Conservation (phyloP, 257 asterid species). For the Solanum bulbocastanum region DNA sequence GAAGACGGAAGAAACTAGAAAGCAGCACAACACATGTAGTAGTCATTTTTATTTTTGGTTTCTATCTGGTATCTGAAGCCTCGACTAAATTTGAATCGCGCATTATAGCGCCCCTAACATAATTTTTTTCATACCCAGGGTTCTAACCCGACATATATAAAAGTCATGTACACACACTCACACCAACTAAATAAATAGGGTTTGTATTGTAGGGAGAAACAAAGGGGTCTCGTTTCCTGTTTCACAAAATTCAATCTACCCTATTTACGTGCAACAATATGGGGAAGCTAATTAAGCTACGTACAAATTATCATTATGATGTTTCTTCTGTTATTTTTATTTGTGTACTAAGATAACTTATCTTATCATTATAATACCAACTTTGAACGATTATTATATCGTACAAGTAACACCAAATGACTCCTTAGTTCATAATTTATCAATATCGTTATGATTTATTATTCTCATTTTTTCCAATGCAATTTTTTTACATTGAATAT, state of each 20-base stretch:
- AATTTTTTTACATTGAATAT: too few species aligned
- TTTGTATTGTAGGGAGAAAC: not conserved
- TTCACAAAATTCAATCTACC: not conserved
- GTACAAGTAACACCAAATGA: not conserved
- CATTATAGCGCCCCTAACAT: rapidly evolving
- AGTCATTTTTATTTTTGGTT: too few species aligned
- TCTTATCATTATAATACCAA: too few species aligned
- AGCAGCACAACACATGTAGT: not conserved
- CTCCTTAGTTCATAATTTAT: not conserved
- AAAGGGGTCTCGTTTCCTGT: not conserved
- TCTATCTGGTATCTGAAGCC: too few species aligned
- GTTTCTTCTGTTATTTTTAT: too few species aligned
- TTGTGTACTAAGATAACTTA: too few species aligned
- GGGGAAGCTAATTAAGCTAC: not conserved
- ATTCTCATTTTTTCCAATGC: too few species aligned
- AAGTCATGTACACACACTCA: not conserved
- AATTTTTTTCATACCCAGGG: too few species aligned
- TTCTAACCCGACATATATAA: not conserved
- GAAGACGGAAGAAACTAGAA: not conserved
- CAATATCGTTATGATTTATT: not conserved
- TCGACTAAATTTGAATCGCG: rapidly evolving
- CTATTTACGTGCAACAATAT: not conserved
- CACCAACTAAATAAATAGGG: not conserved
- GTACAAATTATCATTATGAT: not conserved
- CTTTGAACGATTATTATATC: not conserved